Percentiles rank a stretch among this genome's conserved stretches.
phyloP scores from a whole-genome alignment of 2,329 filamentous ascomycete genomes.

The Aspergillus unguis region DNA sequence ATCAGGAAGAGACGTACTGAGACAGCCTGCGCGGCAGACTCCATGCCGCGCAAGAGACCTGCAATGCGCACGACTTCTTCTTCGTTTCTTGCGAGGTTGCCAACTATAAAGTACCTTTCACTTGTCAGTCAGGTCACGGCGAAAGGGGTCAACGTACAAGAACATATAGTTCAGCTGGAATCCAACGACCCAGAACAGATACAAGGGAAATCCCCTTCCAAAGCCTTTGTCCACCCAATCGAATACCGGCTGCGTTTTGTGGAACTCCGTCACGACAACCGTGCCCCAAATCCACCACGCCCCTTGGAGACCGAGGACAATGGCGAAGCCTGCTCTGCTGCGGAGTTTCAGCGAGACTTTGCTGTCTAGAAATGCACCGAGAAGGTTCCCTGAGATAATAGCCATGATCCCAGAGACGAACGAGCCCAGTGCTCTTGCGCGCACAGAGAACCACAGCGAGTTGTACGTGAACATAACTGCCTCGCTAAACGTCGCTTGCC shows the following conservation, averaged over 20 bases:
- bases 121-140: background rate
- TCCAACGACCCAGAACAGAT: constrained; percentile 62
- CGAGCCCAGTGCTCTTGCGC: constrained; percentile 65
- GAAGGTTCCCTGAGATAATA: constrained; percentile 61
- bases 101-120: constrained; percentile 64
- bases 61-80: constrained; percentile 66
- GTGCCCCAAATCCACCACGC: constrained; percentile 72
- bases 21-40: constrained; percentile 70
- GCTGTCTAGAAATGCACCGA: constrained; percentile 65
- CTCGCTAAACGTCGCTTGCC: constrained; percentile 67
- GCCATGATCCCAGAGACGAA: constrained; percentile 68
- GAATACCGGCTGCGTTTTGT: constrained; percentile 55
- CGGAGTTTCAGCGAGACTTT: constrained; percentile 55
- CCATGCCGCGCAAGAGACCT: constrained; percentile 64
- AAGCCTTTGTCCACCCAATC: constrained; percentile 66
- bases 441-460: constrained; percentile 66
- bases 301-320: constrained; percentile 54
- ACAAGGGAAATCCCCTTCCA: constrained; percentile 63
- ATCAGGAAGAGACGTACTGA: constrained; percentile 45
- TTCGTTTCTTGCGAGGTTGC: constrained; percentile 60
- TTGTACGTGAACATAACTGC: constrained; percentile 71
- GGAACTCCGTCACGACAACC: constrained; percentile 61
- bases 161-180: constrained; percentile 75
- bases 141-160: constrained; percentile 45
- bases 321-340: constrained; percentile 54